Evolutionary conservation across 768 basidiomycete genomes (phyloP), one percentile per base, ranked within the genome.

Genomic region (Dictyophora rubrovolvata): DNA sequence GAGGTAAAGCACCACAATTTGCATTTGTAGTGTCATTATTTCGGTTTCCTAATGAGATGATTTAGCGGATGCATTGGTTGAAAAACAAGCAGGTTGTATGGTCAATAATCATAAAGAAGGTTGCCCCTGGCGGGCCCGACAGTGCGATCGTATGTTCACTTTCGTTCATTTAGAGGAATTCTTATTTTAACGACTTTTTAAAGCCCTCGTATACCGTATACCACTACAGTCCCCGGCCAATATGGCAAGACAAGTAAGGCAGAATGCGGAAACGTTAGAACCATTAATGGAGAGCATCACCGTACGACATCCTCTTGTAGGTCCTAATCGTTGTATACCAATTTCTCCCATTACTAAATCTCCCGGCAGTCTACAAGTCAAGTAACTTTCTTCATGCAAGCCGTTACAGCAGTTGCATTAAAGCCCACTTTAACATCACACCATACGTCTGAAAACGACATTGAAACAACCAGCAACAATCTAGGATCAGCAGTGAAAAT

Each of bases 71-170:
- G 69, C 81, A 14, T 73, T 92, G 61, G 72, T 89, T 37, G 87
- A 89, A 68, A 90, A 85, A 64, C 90, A 92, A 67, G 79, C 79
- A 14, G 61, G 65, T 3, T 80, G 80, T 48, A 71, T 93, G 5
- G 80, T 90, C 1, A 79, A 80, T 4, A 77, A 78, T 66, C 90
- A 93, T 68, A 90, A 90, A 69, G 77, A 82, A 49, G 86, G 87
- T 0, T 93, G 90, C 66, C 89, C 90, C 2, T 93, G 90, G 90
- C 87, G 81, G 68, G 74, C 77, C 53, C 79, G 81, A 58, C 90
- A 92, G 67, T 91, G 89, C 63, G 87, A 90, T 69, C 72, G 89
- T 92, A 65, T 62, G 82, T 69, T 48, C 36, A 54, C 34, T n/a
- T 21, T 22, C 10, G 16, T 59, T 49, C 14, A 10, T 53, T 58